phyloP scores from a whole-genome alignment of 2,329 filamentous ascomycete genomes.

The Aspergillus ruber region DNA sequence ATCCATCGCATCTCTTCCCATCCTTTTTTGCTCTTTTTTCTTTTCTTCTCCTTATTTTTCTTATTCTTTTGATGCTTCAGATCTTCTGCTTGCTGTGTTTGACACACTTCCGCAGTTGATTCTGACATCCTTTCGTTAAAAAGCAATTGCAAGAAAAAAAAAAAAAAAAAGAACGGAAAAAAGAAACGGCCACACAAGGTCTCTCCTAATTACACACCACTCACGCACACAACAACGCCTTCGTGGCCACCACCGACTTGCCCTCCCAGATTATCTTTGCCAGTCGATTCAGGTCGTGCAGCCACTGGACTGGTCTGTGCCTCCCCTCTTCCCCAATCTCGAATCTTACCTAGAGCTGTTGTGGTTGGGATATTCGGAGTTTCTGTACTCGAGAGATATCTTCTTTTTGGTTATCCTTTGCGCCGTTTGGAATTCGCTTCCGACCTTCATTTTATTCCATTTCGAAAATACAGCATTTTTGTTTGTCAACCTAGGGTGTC shows the following conservation, averaged over 20 bases:
- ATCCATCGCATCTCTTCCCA: conserved; percentile 11
- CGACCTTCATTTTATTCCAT: conserved; percentile 11
- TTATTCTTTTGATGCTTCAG: conserved; percentile 23
- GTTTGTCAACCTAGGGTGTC: background rate
- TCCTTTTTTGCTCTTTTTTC: conserved; percentile 12
- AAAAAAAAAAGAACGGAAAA: conserved; percentile 7
- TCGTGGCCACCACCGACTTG: conserved; percentile 12
- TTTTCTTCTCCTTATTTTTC: conserved; percentile 18
- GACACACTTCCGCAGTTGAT: conserved; percentile 38
- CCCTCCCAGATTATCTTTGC: conserved; percentile 9
- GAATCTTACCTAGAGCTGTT: conserved; percentile 22
- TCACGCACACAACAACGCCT: conserved; percentile 1
- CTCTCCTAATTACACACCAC: background rate
- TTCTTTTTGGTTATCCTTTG: conserved; percentile 4
- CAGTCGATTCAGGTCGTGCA: conserved; percentile 32
- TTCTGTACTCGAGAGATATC: conserved; percentile 17
- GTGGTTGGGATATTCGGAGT: conserved; percentile 21
- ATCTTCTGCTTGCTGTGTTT: conserved; percentile 36
- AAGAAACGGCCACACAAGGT: conserved; percentile 10
- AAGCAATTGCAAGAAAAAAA: conserved; percentile 6
- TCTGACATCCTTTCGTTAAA: conserved; percentile 33
- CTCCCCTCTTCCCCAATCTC: conserved; percentile 16
- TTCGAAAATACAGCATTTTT: conserved; percentile 6
- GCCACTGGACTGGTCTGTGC: conserved; percentile 43
- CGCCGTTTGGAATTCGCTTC: conserved; percentile 10